Evolutionary conservation across 768 basidiomycete genomes (phyloP), one percentile per base, ranked within the genome.

Genomic region (Pleurotus sapidus): DNA sequence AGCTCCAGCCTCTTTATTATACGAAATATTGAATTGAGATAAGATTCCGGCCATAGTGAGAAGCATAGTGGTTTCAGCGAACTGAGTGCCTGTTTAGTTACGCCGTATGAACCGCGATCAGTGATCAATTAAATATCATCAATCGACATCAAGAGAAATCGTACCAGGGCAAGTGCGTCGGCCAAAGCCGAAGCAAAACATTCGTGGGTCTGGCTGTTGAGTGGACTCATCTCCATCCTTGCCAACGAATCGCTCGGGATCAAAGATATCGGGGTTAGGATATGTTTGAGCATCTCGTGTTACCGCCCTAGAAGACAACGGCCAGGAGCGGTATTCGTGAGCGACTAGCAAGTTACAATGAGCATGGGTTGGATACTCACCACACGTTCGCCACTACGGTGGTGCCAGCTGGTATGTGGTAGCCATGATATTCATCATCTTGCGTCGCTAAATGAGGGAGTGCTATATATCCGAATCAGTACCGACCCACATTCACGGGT

Each of bases 341-440:
- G 9, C 11, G 30, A 11, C 30, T 11, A 11, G 30, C 9, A 34
- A 34, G 9, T 34, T 8, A 34, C 30, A 34, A 34, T 34, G 30
- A 34, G 30, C 30, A 11, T 11, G 11, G 30, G 3, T 11, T 34
- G 30, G 17, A 46, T 7, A 46, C 67, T 59, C 55, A 78, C 77
- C 79, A 81, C n/a, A 77, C 69, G 50, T 80, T 81, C 3, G 76
- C 71, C n/a, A 81, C 60, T 15, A 81, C 61, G 3, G 76, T 76
- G 1, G 78, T 70, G 9, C 73, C 74, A 47, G 74, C 73, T 1
- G 82, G 82, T 27, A 83, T 77, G 15, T 60, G 62, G 60, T 75
- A 77, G 1, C 76, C 79, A 11, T 62, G 57, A 58, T 81, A 82
- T 12, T 72, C 72, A 55, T 82, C 81, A 14, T 81, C 79, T 49